A percentile compares a stretch with the other conserved stretches of the same genome.
phyloP scores from a whole-genome alignment of 345 rosid species.

The Eucalyptus viminalis region DNA sequence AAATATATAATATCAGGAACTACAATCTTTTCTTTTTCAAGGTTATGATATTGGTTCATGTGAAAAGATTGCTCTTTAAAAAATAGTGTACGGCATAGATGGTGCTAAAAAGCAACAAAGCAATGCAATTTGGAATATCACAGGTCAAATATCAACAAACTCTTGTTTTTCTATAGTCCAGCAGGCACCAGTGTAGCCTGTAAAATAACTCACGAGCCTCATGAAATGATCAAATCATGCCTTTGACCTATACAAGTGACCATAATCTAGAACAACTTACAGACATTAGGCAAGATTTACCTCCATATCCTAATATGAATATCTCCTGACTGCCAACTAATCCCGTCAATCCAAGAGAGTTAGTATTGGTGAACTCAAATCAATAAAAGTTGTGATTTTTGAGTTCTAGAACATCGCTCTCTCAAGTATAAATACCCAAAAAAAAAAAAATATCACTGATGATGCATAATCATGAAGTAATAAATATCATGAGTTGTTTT shows the following conservation, averaged over 20 bases:
- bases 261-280: background rate
- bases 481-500: background rate
- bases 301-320: background rate
- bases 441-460: background rate
- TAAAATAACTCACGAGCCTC: background rate
- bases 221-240: background rate
- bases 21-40: background rate
- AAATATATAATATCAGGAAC: background rate
- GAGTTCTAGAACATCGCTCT: background rate
- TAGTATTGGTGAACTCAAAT: background rate
- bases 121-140: background rate
- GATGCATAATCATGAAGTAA: background rate
- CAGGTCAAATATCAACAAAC: background rate
- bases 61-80: background rate
- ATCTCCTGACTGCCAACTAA: fast-evolving
- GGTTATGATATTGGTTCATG: background rate
- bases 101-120: background rate
- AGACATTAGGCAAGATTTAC: fast-evolving
- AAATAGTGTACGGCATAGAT: background rate
- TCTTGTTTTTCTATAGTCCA: background rate
- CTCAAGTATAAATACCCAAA: background rate
- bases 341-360: background rate
- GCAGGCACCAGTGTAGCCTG: background rate
- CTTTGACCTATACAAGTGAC: background rate
- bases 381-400: background rate